phyloP scores from a whole-genome alignment of 2,329 filamentous ascomycete species.

The Tolypocladium amazonense region DNA sequence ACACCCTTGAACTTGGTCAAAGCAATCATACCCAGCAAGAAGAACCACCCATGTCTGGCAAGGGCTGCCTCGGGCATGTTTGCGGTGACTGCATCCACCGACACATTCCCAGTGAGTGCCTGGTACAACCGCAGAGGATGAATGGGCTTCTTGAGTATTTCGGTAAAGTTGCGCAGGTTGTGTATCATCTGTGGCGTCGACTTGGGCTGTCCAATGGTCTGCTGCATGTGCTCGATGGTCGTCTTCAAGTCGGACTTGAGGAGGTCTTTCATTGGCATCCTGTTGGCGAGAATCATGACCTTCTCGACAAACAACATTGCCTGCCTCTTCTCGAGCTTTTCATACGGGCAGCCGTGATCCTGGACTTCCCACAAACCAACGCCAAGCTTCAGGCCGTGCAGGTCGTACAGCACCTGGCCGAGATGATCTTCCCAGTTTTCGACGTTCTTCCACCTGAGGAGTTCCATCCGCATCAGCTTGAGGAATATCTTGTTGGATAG shows the following conservation, averaged over 20 bases:
- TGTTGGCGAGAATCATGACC: slow-evolving; percentile 68
- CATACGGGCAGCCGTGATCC: slow-evolving; percentile 70
- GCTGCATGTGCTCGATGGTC: slow-evolving; percentile 88
- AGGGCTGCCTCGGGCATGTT: slow-evolving; percentile 58
- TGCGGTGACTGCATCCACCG: slow-evolving; percentile 61
- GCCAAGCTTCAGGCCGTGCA: slow-evolving; percentile 71
- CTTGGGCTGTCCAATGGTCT: slow-evolving; percentile 71
- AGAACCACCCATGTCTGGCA: slow-evolving; percentile 83
- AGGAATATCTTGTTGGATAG: slow-evolving; percentile 78
- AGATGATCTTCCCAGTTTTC: slow-evolving; percentile 82
- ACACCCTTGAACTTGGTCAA: slow-evolving; percentile 70
- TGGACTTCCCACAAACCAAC: slow-evolving; percentile 54
- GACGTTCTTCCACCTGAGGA: slow-evolving; percentile 64
- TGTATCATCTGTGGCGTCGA: slow-evolving; percentile 71
- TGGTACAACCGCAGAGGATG: slow-evolving; percentile 71
- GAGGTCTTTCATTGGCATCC: slow-evolving; percentile 82
- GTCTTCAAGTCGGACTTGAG: slow-evolving; percentile 83
- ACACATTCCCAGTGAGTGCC: slow-evolving; percentile 68
- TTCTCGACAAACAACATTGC: slow-evolving; percentile 77
- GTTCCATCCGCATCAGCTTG: slow-evolving; percentile 77
- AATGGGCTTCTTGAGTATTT: slow-evolving; percentile 74
- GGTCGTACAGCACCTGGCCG: slow-evolving; percentile 72
- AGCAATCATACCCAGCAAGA: slow-evolving; percentile 77
- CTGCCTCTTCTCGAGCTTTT: slow-evolving; percentile 69
- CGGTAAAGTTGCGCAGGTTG: slow-evolving; percentile 73